Base-by-base conservation (phyloP, 2,329 filamentous ascomycete genomes). In the Alternaria novae-zelandiae region DNA sequence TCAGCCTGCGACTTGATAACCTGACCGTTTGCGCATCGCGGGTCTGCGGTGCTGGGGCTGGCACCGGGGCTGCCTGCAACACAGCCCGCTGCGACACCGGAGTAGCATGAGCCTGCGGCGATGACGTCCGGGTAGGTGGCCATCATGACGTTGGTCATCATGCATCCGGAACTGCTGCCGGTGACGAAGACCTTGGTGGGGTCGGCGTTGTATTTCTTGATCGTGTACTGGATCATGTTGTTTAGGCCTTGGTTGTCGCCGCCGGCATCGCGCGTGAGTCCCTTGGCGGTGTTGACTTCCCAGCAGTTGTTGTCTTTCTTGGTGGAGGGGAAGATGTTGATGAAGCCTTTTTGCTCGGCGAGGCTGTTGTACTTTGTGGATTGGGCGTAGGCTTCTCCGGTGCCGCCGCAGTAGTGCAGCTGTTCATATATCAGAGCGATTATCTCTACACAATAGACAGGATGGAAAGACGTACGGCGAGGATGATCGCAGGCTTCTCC, bases 151-250 rank as follows among this genome's bases (percentile, higher is more conserved):
- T 78, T 77, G 25, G 72, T 64, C 75, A 78, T 77, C 76, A 78
- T 78, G 30, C 68, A 71, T 20, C 75, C 75, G 0, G 72, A 76
- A 30, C 65, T 69, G 17, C 61, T 63, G 23, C 76, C 76, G 5
- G 66, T 72, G 41, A 72, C 70, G 53, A 68, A 78, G n/a, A 89
- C 84, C 58, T 81, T 82, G 63, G 72, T 74, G 32, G 81, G 68
- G 71, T 90, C 85, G 55, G 79, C 86, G 0, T 78, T 78, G 77
- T 89, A 88, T 69, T 82, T 82, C 7, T 71, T 56, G 15, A 88
- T 72, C 1, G 85, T 80, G 70, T 87, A 88, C 30, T 79, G 81
- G 47, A 89, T 84, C 87, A 90, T 89, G 74, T 84, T 87, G 44
- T 83, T 83, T 57, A 90, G 85, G 3, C 83, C 81, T 53, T 84